These are phyloP conservation scores for Populus ilicifolia DNA, from an alignment of 345 rosid genomes.

Conservation along the genomic window DNA sequence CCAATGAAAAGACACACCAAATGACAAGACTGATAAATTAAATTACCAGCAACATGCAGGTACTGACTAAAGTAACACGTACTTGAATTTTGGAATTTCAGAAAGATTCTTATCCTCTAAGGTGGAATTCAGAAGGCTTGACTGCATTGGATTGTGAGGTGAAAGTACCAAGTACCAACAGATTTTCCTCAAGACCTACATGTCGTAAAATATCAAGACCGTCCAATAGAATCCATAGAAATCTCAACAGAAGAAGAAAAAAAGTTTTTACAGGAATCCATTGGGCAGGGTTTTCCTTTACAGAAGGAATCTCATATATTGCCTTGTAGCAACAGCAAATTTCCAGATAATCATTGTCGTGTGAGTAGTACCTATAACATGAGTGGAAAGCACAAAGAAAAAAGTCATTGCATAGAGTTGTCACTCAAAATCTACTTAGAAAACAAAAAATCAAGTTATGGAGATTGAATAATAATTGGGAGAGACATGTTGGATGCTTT, in stretches of 20 bases:
- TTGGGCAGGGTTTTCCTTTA: slow-evolving; percentile 64
- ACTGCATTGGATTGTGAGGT: slow-evolving; percentile 81
- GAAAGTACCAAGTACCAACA: slow-evolving; percentile 75
- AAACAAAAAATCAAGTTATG: neutral
- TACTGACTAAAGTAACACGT: slow-evolving; percentile 8
- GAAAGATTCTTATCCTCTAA: slow-evolving; percentile 76
- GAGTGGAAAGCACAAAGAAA: neutral
- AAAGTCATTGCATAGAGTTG: neutral
- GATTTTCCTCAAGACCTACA: slow-evolving; percentile 71
- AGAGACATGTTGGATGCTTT: neutral
- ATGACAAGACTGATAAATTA: neutral
- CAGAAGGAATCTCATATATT: slow-evolving; percentile 85
- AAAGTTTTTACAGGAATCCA: slow-evolving; percentile 65
- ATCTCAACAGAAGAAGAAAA: neutral
- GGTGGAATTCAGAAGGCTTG: slow-evolving; percentile 73
- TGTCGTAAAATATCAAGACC: neutral
- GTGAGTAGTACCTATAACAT: slow-evolving; percentile 65
- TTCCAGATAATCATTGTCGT: slow-evolving; percentile 80
- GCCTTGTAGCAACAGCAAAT: slow-evolving; percentile 90
- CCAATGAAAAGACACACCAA: slow-evolving; percentile 1
- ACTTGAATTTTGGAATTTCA: slow-evolving; percentile 82
- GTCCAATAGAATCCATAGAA: neutral
- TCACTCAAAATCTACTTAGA: neutral
- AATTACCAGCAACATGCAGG: neutral
- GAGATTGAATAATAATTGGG: neutral